phyloP scores from a whole-genome alignment of 2,329 filamentous ascomycete genomes.

The Colletotrichum sp. region DNA sequence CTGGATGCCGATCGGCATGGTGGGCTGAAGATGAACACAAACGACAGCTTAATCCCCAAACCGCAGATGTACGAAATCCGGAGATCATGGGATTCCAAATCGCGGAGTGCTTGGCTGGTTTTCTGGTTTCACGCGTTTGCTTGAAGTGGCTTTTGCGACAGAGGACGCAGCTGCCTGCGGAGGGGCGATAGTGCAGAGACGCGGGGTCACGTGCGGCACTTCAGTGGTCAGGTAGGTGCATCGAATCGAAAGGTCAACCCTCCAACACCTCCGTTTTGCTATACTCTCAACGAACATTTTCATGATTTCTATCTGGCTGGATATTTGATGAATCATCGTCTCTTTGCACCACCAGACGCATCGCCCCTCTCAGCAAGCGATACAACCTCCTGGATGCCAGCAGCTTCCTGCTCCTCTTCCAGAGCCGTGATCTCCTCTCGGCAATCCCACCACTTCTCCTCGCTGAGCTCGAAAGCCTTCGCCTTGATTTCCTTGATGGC shows the following conservation, averaged over 20 bases:
- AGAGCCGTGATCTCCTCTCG: slow-evolving; percentile 89
- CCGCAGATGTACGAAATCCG: not conserved
- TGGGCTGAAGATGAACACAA: not conserved
- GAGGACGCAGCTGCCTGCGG: not conserved
- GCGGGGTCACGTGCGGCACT: slow-evolving; percentile 12
- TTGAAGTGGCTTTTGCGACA: not conserved
- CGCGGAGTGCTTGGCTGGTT: not conserved
- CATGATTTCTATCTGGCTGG: not conserved
- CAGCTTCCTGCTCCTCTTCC: slow-evolving; percentile 95
- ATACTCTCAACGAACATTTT: not conserved
- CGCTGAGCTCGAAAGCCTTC: slow-evolving; percentile 86
- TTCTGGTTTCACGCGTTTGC: not conserved
- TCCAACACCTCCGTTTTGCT: accelerated
- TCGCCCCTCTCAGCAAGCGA: slow-evolving; percentile 78
- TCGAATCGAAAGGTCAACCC: not conserved
- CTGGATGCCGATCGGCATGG: slow-evolving; percentile 80
- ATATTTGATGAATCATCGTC: slow-evolving; percentile 1
- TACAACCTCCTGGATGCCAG: slow-evolving; percentile 93
- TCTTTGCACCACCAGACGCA: slow-evolving; percentile 47
- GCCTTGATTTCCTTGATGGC: slow-evolving; percentile 91
- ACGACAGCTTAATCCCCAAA: accelerated
- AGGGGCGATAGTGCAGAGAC: not conserved
- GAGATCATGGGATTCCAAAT: not conserved
- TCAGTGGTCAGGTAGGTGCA: not conserved
- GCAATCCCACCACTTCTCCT: slow-evolving; percentile 99